A percentile compares a stretch with the other conserved stretches of the same genome.
phyloP scores from a whole-genome alignment of 768 basidiomycete genomes.

The Agaricus blazei region DNA sequence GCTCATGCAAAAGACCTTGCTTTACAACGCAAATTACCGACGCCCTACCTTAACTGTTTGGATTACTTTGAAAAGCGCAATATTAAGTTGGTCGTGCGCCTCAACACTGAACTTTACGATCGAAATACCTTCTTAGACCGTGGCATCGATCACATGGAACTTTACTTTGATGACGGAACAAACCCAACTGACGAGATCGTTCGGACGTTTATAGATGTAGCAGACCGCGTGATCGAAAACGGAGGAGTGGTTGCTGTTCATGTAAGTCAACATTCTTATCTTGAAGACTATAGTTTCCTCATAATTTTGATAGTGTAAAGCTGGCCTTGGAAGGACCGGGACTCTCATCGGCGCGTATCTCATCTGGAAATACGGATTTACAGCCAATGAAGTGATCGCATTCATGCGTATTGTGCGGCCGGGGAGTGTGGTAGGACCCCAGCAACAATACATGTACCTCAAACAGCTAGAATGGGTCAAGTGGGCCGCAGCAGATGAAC shows the following conservation, averaged over 20 bases:
- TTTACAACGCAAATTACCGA: conserved; percentile 71
- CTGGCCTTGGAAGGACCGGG: conserved; percentile 93
- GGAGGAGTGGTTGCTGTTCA: conserved; percentile 88
- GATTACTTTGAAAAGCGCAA: conserved; percentile 87
- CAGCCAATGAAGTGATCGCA: conserved; percentile 91
- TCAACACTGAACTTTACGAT: conserved; percentile 93
- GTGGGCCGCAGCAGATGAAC: conserved; percentile 87
- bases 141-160: conserved; percentile 84
- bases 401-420: conserved; percentile 98
- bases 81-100: conserved; percentile 86
- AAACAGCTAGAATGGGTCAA: conserved; percentile 93
- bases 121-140: conserved; percentile 72
- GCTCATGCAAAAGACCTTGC: conserved; percentile 35
- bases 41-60: conserved; percentile 84
- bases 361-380: conserved; percentile 98
- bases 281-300: neutral
- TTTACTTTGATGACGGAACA: conserved; percentile 98
- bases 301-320: conserved; percentile 70
- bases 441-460: conserved; percentile 92
- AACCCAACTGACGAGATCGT: conserved; percentile 97
- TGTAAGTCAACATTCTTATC: conserved; percentile 39
- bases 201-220: conserved; percentile 82
- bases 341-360: conserved; percentile 97
- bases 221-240: conserved; percentile 69
- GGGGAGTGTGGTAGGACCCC: conserved; percentile 87